Percentiles rank a stretch among this genome's conserved stretches.
Evolutionary conservation across 257 asterid species (phyloP).

Genomic region (Euphrasia confusa): DNA sequence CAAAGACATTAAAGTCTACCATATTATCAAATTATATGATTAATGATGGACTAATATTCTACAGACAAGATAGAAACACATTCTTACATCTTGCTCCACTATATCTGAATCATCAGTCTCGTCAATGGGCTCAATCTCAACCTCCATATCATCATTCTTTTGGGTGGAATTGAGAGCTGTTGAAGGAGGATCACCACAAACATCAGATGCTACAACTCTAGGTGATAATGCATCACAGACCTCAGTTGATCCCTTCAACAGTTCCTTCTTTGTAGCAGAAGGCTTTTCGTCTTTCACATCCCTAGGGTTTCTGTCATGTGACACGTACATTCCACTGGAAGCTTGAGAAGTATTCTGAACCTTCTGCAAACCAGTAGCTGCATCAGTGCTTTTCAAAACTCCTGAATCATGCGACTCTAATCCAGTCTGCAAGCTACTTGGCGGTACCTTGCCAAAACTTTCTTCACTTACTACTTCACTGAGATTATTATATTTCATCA

Average conservation of each 20-base stretch:
- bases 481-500: constrained; percentile 28
- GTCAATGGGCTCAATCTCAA: constrained; percentile 40
- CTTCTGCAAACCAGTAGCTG: constrained; percentile 27
- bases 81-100: constrained; percentile 82
- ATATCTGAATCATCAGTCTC: constrained; percentile 75
- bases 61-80: constrained; percentile 18
- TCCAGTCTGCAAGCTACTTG: constrained; percentile 29
- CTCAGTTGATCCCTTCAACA: constrained; percentile 34
- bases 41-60: constrained; percentile 19
- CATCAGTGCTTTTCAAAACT: constrained; percentile 25
- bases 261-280: constrained; percentile 26
- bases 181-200: constrained; percentile 31
- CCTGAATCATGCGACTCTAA: constrained; percentile 27
- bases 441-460: constrained; percentile 31
- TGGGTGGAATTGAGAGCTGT: constrained; percentile 24
- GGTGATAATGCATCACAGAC: constrained; percentile 26
- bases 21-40: constrained; percentile 20
- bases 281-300: constrained; percentile 29
- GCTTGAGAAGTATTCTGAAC: constrained; percentile 31
- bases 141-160: constrained; percentile 46
- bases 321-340: constrained; percentile 25
- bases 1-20: constrained; percentile 17
- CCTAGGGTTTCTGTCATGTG: constrained; percentile 21
- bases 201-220: constrained; percentile 32
- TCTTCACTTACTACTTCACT: constrained; percentile 27